Evolutionary conservation across 257 asterid genomes (phyloP).

Genomic region (Primulina eburnea): DNA sequence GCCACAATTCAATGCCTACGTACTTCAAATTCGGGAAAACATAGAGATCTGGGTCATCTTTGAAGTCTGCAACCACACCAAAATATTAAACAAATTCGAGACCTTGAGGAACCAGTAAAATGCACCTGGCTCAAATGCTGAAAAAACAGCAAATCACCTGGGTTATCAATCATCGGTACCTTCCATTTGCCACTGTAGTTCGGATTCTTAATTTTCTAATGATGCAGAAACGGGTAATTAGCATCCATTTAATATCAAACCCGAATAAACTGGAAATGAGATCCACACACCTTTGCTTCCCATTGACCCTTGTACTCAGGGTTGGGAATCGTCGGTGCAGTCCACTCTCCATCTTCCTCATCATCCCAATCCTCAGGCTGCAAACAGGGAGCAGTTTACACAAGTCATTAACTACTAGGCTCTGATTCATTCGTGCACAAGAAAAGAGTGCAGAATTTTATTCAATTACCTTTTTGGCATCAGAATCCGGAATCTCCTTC

Average conservation of each 20-base stretch:
- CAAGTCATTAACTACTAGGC: neutral
- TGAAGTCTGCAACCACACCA: conserved; percentile 57
- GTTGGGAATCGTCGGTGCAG: conserved; percentile 88
- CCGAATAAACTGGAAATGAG: neutral
- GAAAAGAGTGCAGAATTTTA: neutral
- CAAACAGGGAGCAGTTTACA: conserved; percentile 3
- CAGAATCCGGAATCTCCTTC: conserved; percentile 77
- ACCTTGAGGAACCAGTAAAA: neutral
- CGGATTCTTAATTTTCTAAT: conserved; percentile 80
- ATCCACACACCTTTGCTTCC: conserved; percentile 60
- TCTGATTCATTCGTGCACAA: neutral
- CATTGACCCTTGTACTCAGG: conserved; percentile 95
- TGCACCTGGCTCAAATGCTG: neutral
- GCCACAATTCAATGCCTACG: conserved; percentile 98
- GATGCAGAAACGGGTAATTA: conserved; percentile 11
- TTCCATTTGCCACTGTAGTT: conserved; percentile 91
- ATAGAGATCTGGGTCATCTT: conserved; percentile 88
- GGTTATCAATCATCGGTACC: conserved; percentile 89
- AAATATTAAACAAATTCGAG: conserved; percentile 7
- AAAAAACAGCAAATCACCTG: conserved; percentile 42
- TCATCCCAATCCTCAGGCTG: conserved; percentile 99
- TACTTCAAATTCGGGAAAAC: conserved; percentile 91
- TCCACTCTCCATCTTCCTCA: conserved; percentile 98
- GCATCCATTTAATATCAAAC: conserved; percentile 10
- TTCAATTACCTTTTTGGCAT: conserved; percentile 78